Conservation (phyloP, 306 rosid genomes). For the Medicago arabica region DNA sequence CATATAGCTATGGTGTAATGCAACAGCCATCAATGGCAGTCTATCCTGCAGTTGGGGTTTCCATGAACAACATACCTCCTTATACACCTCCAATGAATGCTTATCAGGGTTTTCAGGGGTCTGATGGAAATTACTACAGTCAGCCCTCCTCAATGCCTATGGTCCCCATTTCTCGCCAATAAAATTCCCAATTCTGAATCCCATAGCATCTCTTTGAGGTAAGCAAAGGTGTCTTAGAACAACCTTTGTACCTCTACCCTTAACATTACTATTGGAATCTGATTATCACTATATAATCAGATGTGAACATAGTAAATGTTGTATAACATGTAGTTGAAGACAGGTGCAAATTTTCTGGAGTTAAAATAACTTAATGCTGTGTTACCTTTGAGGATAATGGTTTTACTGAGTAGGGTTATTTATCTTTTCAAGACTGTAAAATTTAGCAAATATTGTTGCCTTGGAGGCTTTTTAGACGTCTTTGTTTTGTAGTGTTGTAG, state of each 20-base stretch:
- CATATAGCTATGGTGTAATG: slow-evolving; percentile 63
- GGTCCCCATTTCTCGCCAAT: slow-evolving; percentile 89
- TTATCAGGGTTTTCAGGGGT: slow-evolving; percentile 83
- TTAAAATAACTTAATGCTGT: slow-evolving; percentile 27
- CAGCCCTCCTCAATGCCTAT: slow-evolving; percentile 81
- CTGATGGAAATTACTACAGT: slow-evolving; percentile 84
- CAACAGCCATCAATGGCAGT: slow-evolving; percentile 64
- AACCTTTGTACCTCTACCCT: slow-evolving; percentile 28
- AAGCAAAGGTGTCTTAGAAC: slow-evolving; percentile 31
- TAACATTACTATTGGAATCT: slow-evolving; percentile 50
- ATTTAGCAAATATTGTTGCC: slow-evolving; percentile 34
- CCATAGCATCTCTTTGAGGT: slow-evolving; percentile 35
- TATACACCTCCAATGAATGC: slow-evolving; percentile 57
- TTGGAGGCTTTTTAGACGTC: slow-evolving; percentile 40
- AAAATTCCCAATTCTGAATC: slow-evolving; percentile 27
- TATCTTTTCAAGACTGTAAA: slow-evolving; percentile 39
- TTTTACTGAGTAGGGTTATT: slow-evolving; percentile 46
- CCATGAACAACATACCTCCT: slow-evolving; percentile 58
- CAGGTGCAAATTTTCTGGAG: slow-evolving; percentile 45
- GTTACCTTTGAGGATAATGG: slow-evolving; percentile 40
- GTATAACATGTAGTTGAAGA: slow-evolving; percentile 46
- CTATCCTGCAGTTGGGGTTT: slow-evolving; percentile 59
- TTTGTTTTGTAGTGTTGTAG: slow-evolving; percentile 41
- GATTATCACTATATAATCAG: slow-evolving; percentile 52
- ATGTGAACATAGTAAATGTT: slow-evolving; percentile 66